Evolutionary conservation across 306 rosid genomes (phyloP), one percentile per base, ranked within the genome.

Genomic region (Begonia masoniana): DNA sequence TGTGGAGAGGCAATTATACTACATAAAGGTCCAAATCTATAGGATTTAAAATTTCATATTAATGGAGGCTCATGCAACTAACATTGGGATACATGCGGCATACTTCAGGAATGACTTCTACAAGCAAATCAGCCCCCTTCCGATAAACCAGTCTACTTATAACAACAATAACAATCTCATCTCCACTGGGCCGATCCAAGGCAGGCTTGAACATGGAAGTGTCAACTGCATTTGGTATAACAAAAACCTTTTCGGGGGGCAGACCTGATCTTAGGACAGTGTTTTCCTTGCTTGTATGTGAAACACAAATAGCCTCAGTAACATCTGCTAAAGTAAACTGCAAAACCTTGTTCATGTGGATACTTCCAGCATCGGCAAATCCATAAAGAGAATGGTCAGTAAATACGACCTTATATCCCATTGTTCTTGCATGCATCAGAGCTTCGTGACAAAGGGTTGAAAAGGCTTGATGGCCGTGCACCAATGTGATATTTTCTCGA

Each of bases 341-440:
- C 77, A 89, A 69, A 6, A 89, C 91, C 81, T 89, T 89, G 78
- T 89, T 89, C 97, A 89, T 89, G 66, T 89, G 97, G 68, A 89
- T 89, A 73, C 97, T 89, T 49, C 95, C 94, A 41, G 61, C 81
- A 62, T 85, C 95, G 62, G 91, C 66, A 71, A 85, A 89, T 65
- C 97, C 97, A 73, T 85, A 85, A 19, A 89, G 77, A 3, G 94
- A 89, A 71, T 89, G 97, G 71, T 85, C 95, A 19, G 94, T 89
- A 71, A 89, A 89, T 21, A 85, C 82, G 45, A 76, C 94, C 76
- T 80, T 85, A 73, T 80, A 89, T 15, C 91, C 94, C 97, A 89
- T 82, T 50, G 95, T 85, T 51, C 94, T 76, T 39, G 85, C 76
- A 42, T 85, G 95, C 95, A 89, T 80, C 48, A 85, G 76, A 51